Conservation (phyloP, 805 yeast species). For the Cyberlindnera amylophila region DNA sequence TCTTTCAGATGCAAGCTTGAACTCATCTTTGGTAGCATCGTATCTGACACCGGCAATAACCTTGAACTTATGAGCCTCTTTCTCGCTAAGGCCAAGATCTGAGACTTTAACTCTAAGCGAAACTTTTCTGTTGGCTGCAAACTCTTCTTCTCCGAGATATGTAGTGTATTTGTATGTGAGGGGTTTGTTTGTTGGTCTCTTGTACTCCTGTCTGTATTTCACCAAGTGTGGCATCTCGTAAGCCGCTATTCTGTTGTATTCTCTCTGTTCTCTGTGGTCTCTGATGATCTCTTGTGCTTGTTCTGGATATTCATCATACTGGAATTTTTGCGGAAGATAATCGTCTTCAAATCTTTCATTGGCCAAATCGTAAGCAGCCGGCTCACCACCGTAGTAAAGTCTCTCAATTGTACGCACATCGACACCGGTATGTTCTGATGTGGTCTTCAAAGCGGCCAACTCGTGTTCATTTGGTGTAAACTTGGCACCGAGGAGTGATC, state of each 20-base stretch:
- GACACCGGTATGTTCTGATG: constrained; percentile 41
- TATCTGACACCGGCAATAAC: constrained; percentile 77
- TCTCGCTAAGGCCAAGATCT: constrained; percentile 48
- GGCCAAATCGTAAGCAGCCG: constrained; percentile 37
- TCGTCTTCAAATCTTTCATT: constrained; percentile 33
- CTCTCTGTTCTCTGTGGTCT: constrained; percentile 70
- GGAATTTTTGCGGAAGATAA: constrained; percentile 39
- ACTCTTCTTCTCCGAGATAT: constrained; percentile 64
- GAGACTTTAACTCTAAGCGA: constrained; percentile 49
- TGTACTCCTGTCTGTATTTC: constrained; percentile 68
- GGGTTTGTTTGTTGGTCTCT: constrained; percentile 45
- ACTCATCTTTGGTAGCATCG: constrained; percentile 52
- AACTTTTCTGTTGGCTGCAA: constrained; percentile 60
- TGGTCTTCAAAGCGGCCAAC: constrained; percentile 51
- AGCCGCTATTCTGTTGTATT: constrained; percentile 79
- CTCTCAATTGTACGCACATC: constrained; percentile 30
- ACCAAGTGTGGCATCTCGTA: constrained; percentile 86
- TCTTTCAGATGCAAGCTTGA: constrained; percentile 62
- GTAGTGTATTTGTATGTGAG: constrained; percentile 68
- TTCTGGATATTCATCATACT: constrained; percentile 63
- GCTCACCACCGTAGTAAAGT: constrained; percentile 39
- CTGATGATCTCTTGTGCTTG: constrained; percentile 68
- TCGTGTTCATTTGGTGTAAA: constrained; percentile 51
- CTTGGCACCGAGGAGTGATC: constrained; percentile 46
- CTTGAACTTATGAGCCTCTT: constrained; percentile 68